These are phyloP conservation scores for Venturia asperata DNA, from an alignment of 2,329 filamentous ascomycete genomes.

Conservation along the genomic window DNA sequence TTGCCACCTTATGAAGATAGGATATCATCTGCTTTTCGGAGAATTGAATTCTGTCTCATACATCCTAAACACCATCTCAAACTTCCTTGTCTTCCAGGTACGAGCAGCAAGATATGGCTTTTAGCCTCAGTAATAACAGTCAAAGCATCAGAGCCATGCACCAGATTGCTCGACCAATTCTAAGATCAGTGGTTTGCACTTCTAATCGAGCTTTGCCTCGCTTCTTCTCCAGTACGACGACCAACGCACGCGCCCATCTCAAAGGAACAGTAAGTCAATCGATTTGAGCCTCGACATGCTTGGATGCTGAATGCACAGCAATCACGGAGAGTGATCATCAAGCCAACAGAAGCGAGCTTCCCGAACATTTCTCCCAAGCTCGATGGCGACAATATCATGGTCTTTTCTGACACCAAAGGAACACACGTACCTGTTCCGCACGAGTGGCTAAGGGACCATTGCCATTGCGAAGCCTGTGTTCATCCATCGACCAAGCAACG, in stretches of 20 bases:
- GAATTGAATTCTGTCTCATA: not conserved
- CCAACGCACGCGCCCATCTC: not conserved
- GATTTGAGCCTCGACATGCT: not conserved
- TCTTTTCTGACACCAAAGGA: not conserved
- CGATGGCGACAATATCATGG: not conserved
- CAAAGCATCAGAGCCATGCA: not conserved
- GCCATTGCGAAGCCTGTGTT: slow-evolving; percentile 59
- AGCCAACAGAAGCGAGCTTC: not conserved
- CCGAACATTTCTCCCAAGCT: not conserved
- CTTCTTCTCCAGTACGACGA: not conserved
- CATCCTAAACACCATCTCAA: not conserved
- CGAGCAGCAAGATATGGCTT: not conserved
- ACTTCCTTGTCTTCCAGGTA: not conserved
- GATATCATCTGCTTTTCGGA: too few species aligned
- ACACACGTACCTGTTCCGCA: slow-evolving; percentile 1
- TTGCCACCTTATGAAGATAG: not conserved
- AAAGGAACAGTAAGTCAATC: not conserved
- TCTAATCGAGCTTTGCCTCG: not conserved
- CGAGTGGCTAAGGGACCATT: slow-evolving; percentile 54
- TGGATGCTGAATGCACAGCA: not conserved
- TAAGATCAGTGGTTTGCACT: not conserved
- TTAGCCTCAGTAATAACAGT: not conserved
- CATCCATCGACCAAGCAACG: slow-evolving; percentile 65
- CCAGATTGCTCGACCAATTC: not conserved
- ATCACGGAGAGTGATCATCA: not conserved